Evolutionary conservation across 306 rosid genomes (phyloP), one percentile per base, ranked within the genome.

Genomic region (Carpinus viminea): DNA sequence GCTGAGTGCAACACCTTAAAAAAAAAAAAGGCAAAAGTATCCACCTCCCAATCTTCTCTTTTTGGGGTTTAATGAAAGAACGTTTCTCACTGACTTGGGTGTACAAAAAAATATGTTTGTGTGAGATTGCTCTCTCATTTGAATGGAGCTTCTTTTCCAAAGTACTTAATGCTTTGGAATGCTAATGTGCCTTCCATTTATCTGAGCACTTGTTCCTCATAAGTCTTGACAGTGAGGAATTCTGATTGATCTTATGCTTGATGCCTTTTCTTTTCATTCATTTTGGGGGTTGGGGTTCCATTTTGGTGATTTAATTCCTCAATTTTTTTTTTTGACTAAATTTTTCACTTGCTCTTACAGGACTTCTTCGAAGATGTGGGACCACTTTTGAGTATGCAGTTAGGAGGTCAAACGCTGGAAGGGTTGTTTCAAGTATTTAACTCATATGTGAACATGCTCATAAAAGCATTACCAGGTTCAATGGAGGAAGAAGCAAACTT

Each of bases 311-410:
- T 77, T 78, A 41, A 47, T 16, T 57, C 76, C 43, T 56, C 70
- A 60, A 45, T 68, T 78, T 64, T 48, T 72, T 46, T 76, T 81
- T 74, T 48, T 45, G 41, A 15, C 78, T 66, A 82, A 76, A 73
- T 81, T 62, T 76, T 74, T 60, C 70, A 21, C 71, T 52, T 87
- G 77, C 72, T 84, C 79, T 68, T 80, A 45, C 93, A 96, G 99
- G 99, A 96, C 78, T 96, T 93, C 89, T 90, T 96, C 61, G 99
- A 96, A 85, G 98, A 96, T 78, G 99, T 96, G 54, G 99, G 99
- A 74, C 99, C 98, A 43, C 86, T 93, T 80, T 96, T 96, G 45
- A 93, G 99, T 77, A 96, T 96, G 99, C 99, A 91, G 91, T 83
- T 96, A 90, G 99, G 99, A 54, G 97, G 98, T 79, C 96, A 93